Base-by-base conservation (phyloP, 2,329 filamentous ascomycete species). In the Simplicillium sp. region DNA sequence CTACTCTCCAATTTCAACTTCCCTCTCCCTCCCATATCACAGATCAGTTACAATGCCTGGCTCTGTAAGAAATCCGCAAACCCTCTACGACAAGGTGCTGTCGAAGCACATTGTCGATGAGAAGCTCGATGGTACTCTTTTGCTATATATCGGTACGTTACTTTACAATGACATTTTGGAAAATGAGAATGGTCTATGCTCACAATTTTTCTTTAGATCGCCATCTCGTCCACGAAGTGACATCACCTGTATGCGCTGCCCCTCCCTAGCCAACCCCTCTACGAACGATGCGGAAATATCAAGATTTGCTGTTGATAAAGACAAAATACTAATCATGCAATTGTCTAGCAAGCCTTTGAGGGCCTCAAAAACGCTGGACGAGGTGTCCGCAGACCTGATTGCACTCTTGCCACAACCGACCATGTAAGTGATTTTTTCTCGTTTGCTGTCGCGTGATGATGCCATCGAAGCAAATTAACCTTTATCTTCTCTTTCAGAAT, bases 201-300 rank as follows among this genome's bases (percentile, higher is more conserved):
- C 5, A 17, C 15, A 13, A 33, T n/a, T 29, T 20, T 13, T 32
- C 15, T n/a, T n/a, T 38, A 89, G 87, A 94, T 67, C 79, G 92
- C 63, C 92, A 98, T 73, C 75, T 98, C 47, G 89, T 97, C 47
- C 92, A 98, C 62, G 92, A 98, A 73, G 92, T 98, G 61, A 98
- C 92, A 54, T 96, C 90, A 54, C 92, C 92, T 48, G 84, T 88
- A 75, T 59, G 82, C 64, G 33, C 34, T 37, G 39, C 17, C 32
- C n/a, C 17, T 20, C 18, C 15, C 12, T 9, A 25, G 20, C 20
- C 20, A 6, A 5, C 20, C 20, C 20, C 9, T 25, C 20, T 25
- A 25, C 20, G 20, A 25, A 6, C 20, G 20, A 25, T 9, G 9
- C 20, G 9, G 20, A 25, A 25, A 25, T 25, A 25, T 6, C 20